Base-by-base conservation (phyloP, 108 stramenopile species). In the Schizochytrium sp. region DNA sequence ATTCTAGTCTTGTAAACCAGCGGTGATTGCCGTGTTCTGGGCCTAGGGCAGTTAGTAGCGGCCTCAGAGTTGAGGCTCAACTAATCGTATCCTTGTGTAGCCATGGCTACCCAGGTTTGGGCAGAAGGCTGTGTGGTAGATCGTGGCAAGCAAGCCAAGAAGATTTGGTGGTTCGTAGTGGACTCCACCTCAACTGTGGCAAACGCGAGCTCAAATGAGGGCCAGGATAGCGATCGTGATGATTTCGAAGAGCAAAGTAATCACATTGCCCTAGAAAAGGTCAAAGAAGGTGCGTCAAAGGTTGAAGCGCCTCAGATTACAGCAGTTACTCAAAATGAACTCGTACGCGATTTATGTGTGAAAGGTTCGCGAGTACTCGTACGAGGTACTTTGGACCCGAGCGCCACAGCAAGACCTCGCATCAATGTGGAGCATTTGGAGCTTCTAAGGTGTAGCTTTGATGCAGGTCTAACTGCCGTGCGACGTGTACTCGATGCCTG, bases 101-200 rank as follows among this genome's bases (percentile, higher is more conserved):
- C 28, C 28, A 59, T 59, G 58, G 15, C 58, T 19, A 59, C 58
- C 15, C 58, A 17, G 58, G 58, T 19, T 15, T 59, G 58, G 58
- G 19, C 58, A 19, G 17, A 19, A 19, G 58, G 58, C 58, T 19
- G 58, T 59, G 58, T 59, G 17, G 58, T 59, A 19, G 58, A 59
- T 19, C 15, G 58, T 17, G 58, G 58, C 58, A 15, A 19, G 58
- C 58, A 59, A 17, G 58, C 58, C 58, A 59, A 59, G 58, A 59
- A 59, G 58, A 59, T 59, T 59, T 59, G 58, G 58, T 59, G 58
- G 58, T 59, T 59, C 58, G 58, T 59, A 19, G 58, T 59, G 58
- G 58, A 59, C 17, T 19, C 17, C 58, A 19, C 15, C 58, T 28
- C 28, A 28, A 28, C 28, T 28, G 28, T 28, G 28, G 58, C 15